Conservation (phyloP, 106 monocot genomes). For the Allium cepa region DNA sequence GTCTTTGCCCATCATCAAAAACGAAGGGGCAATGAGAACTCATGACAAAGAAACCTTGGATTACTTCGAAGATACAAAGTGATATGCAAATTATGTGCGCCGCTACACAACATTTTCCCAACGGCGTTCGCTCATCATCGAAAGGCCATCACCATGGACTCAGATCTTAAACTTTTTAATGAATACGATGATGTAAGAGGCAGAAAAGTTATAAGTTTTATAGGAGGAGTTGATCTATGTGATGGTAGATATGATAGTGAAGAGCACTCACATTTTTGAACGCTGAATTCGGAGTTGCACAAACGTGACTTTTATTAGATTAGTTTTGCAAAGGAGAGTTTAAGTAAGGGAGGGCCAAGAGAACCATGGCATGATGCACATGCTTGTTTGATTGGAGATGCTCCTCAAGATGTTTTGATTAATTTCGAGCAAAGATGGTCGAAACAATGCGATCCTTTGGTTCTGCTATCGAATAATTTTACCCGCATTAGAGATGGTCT, state of each 20-base stretch:
- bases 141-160: constrained; percentile 45
- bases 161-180: background rate
- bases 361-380: constrained; percentile 63
- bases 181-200: background rate
- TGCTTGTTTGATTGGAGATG: constrained; percentile 22
- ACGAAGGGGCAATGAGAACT: constrained; percentile 45
- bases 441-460: constrained; percentile 24
- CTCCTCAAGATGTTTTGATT: constrained; percentile 29
- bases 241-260: constrained; percentile 55
- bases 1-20: constrained; percentile 23
- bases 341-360: constrained; percentile 33
- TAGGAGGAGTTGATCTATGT: no score
- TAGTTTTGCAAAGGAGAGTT: constrained; percentile 18
- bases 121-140: constrained; percentile 60
- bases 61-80: constrained; percentile 52
- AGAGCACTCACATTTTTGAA: constrained; percentile 42
- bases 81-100: constrained; percentile 28
- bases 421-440: constrained; percentile 56
- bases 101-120: constrained; percentile 24
- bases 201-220: constrained; percentile 33
- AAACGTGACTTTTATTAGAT: constrained; percentile 38
- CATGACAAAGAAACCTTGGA: constrained; percentile 39
- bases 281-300: constrained; percentile 18
- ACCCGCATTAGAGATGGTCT: no score
- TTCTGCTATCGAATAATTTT: background rate